Evolutionary conservation across 495 filamentous ascomycete genomes (phyloP), one percentile per base, ranked within the genome.

Genomic region (Pseudoneurospora amorphoporcata): DNA sequence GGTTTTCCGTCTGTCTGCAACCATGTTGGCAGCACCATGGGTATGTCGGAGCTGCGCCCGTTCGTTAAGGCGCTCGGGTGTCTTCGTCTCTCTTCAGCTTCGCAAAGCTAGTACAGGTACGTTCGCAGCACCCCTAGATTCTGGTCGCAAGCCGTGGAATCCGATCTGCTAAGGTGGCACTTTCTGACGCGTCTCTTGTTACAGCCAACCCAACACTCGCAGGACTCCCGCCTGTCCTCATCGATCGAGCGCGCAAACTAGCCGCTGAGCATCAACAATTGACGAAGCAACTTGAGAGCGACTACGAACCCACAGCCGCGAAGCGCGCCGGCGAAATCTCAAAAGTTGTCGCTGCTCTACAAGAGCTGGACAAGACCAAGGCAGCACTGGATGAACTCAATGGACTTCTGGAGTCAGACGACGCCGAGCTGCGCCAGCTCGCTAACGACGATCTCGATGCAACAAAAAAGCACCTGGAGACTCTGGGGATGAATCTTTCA

Each of bases 321-420:
- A 95, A 92, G 82, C 88, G 91, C 73, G 83, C 90, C 3, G 94
- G 95, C 61, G 92, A 97, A 79, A 81, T 96, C 47, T 85, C 88
- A 39, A 81, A 84, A n/a, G 87, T 97, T 9, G 86, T 89, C 40
- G 79, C 82, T 35, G 90, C 92, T 1, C 78, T 97, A 73, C 88
- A 87, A 76, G 88, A 93, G 79, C 95, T 89, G 79, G 87, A 93
- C 43, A 79, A 84, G 10, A 86, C 89, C 3, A 85, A 83, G 16
- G 81, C 86, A n/a, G 86, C 85, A 2, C 82, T 88, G 47, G 72
- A 74, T 16, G 88, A 90, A 76, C 85, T 91, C 23, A 81, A 81
- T 4, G 76, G 80, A 17, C 81, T 90, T 40, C 77, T 88, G 5
- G 76, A 82, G 16, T 85, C 86, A 12, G 81, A 85, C 68, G 84